phyloP scores from a whole-genome alignment of 2,329 filamentous ascomycete genomes.

The Cryoendolithus antarcticus region DNA sequence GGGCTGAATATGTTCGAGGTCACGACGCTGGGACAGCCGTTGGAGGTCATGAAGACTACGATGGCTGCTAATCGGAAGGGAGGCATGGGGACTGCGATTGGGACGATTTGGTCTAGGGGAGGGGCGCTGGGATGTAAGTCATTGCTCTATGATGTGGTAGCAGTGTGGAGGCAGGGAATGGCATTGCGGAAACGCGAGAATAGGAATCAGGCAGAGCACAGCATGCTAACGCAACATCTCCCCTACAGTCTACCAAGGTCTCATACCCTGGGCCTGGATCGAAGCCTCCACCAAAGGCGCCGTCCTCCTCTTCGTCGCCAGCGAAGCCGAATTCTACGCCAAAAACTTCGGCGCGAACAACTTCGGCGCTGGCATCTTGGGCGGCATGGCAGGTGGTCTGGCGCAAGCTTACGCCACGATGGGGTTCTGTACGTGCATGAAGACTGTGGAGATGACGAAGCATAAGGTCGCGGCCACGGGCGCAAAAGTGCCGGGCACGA shows the following conservation, averaged over 20 bases:
- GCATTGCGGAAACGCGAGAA: background rate
- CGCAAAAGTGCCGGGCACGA: slow-evolving; percentile 77
- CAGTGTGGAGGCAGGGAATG: no score
- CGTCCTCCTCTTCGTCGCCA: slow-evolving; percentile 96
- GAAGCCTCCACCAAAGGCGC: slow-evolving; percentile 99
- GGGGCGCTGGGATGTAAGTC: slow-evolving; percentile 85
- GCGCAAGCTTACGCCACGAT: slow-evolving; percentile 98
- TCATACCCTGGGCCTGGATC: slow-evolving; percentile 99
- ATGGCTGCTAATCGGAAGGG: slow-evolving; percentile 96
- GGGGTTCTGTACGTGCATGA: slow-evolving; percentile 99
- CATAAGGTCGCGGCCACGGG: slow-evolving; percentile 81
- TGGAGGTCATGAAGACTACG: slow-evolving; percentile 98
- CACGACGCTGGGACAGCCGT: slow-evolving; percentile 62
- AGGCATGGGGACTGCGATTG: slow-evolving; percentile 68
- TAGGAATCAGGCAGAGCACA: slow-evolving; percentile 25
- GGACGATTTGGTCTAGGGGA: slow-evolving; percentile 85
- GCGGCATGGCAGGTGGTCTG: slow-evolving; percentile 87
- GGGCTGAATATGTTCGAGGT: slow-evolving; percentile 93
- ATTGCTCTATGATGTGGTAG: background rate
- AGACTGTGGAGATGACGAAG: slow-evolving; percentile 99
- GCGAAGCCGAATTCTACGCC: slow-evolving; percentile 93
- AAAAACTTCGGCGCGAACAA: slow-evolving; percentile 64
- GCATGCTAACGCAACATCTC: slow-evolving; percentile 6
- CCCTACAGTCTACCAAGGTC: slow-evolving; percentile 84
- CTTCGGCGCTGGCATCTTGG: slow-evolving; percentile 78